Conservation (phyloP, 2,329 filamentous ascomycete genomes). For the Diaporthe sp. region DNA sequence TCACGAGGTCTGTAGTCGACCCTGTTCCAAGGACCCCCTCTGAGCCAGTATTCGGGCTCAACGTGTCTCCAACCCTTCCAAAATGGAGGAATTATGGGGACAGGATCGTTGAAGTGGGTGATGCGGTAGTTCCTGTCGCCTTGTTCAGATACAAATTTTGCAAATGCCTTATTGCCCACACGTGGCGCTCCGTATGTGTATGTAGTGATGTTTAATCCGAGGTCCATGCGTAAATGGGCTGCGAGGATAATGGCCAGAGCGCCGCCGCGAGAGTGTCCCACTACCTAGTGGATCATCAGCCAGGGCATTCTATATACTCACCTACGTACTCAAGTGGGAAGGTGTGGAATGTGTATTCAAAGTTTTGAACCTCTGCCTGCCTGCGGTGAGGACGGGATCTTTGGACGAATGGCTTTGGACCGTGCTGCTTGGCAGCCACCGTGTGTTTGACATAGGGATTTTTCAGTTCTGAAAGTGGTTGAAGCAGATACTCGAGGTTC, state of each 20-base stretch:
- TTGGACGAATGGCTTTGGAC: no score
- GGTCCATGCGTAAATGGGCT: neutral
- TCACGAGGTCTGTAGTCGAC: slow-evolving; percentile 1
- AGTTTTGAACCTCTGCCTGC: no score
- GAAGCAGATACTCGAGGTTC: no score
- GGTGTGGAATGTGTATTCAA: no score
- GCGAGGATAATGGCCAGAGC: neutral
- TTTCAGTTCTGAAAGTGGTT: no score
- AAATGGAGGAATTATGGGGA: neutral
- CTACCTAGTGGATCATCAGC: neutral
- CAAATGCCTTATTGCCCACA: neutral
- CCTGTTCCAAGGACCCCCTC: neutral
- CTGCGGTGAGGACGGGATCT: no score
- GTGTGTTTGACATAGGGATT: no score
- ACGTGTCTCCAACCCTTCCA: neutral
- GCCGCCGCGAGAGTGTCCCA: neutral
- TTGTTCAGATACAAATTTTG: neutral
- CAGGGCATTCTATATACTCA: no score
- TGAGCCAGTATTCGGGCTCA: slow-evolving; percentile 7
- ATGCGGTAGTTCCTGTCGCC: slow-evolving; percentile 4
- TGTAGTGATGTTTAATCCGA: neutral
- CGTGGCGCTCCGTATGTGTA: neutral
- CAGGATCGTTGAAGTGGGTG: neutral
- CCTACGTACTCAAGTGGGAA: no score
- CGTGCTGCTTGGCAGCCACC: no score